These are phyloP conservation scores for Cryptococcus sp. DNA, from an alignment of 1,284 basidiomycete species.

Conservation along the genomic window DNA sequence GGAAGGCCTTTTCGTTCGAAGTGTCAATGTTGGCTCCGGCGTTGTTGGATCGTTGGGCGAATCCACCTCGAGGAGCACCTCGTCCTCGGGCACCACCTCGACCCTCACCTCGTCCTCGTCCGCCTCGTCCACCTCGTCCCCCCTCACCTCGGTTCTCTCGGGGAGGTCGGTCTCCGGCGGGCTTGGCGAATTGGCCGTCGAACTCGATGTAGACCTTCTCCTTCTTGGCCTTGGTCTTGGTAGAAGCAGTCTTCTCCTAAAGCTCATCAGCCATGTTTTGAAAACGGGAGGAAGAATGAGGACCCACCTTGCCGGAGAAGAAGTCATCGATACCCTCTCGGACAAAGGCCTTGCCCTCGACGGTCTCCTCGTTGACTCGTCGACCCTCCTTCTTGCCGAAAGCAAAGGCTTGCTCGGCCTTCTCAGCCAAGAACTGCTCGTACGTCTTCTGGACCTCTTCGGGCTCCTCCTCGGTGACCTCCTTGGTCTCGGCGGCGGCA, in stretches of 20 bases:
- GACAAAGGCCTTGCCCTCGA: conserved; percentile 38
- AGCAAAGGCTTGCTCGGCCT: conserved; percentile 34
- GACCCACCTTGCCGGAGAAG: conserved; percentile 47
- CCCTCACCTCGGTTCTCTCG: conserved; percentile 18
- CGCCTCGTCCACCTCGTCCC: conserved; percentile 19
- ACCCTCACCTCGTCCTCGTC: conserved; percentile 19
- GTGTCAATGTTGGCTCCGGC: conserved; percentile 54
- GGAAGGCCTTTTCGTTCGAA: conserved; percentile 75
- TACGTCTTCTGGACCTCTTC: conserved; percentile 74
- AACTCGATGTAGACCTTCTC: conserved; percentile 48
- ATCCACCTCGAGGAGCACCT: conserved; percentile 43
- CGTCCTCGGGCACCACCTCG: conserved; percentile 26
- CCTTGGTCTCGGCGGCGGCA: conserved; percentile 31
- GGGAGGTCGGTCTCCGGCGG: conserved; percentile 29
- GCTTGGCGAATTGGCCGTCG: conserved; percentile 45
- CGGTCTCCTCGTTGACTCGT: conserved; percentile 20
- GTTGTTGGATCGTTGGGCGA: conserved; percentile 24
- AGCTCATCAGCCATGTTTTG: conserved; percentile 2
- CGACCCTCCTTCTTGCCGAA: conserved; percentile 34
- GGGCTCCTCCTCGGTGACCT: conserved; percentile 59
- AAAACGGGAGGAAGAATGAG: not conserved
- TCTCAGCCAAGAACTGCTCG: conserved; percentile 48
- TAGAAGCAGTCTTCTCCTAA: conserved; percentile 28
- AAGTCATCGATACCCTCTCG: conserved; percentile 43
- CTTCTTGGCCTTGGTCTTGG: conserved; percentile 40